These are phyloP conservation scores for Cornus suecica DNA, from an alignment of 148 eudicot genomes.

Conservation along the genomic window DNA sequence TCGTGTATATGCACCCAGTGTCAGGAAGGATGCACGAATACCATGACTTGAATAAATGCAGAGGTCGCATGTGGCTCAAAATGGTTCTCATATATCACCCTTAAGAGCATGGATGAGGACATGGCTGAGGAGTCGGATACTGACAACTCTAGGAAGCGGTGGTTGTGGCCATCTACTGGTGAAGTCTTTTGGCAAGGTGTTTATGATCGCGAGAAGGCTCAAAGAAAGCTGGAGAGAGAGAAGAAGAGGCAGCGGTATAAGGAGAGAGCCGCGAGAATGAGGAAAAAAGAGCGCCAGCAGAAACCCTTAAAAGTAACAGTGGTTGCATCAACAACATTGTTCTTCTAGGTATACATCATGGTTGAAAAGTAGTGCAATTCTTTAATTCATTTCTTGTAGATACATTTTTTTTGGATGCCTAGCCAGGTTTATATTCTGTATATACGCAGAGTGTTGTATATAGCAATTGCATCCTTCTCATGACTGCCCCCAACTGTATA, in stretches of 20 bases:
- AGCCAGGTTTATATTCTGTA: background rate
- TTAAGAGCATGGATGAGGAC: conserved; percentile 92
- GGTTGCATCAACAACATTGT: conserved; percentile 15
- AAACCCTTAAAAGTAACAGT: conserved; percentile 38
- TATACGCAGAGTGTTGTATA: conserved; percentile 30
- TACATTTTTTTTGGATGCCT: conserved; percentile 22
- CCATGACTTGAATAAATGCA: conserved; percentile 54
- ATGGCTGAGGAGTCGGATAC: conserved; percentile 84
- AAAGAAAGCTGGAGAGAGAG: conserved; percentile 56
- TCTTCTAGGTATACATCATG: no score
- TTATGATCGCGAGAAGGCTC: no score
- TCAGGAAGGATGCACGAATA: conserved; percentile 75
- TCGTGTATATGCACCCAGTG: conserved; percentile 69
- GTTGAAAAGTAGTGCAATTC: conserved; percentile 11
- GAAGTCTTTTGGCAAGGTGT: no score
- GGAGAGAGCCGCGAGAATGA: conserved; percentile 62
- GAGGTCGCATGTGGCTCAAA: conserved; percentile 83
- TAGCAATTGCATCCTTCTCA: no score
- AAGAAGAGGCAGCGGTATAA: conserved; percentile 48
- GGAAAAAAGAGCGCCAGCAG: conserved; percentile 39
- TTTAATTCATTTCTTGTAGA: conserved; percentile 27
- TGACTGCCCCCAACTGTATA: conserved; percentile 3
- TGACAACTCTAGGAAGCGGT: conserved; percentile 41
- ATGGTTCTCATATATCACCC: conserved; percentile 60
- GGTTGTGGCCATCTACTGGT: conserved; percentile 94